A percentile compares a stretch with the other conserved stretches of the same genome.
These are phyloP conservation scores for Populus tremula DNA, from an alignment of 345 rosid species.

Conservation along the genomic window DNA sequence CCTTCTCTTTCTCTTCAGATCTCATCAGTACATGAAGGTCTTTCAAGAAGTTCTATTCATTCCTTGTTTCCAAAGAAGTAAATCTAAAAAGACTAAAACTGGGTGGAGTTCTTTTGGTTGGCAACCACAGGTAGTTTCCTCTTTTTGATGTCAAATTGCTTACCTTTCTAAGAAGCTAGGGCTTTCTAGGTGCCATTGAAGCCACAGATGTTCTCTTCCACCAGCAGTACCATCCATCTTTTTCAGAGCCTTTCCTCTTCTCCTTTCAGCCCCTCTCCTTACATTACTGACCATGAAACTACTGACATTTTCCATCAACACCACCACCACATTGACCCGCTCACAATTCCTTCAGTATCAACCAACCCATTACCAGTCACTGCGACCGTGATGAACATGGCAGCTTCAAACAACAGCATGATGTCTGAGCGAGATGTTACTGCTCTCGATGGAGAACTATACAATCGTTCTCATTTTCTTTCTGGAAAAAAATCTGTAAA, in stretches of 20 bases:
- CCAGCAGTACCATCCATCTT: slow-evolving; percentile 6
- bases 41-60: not conserved
- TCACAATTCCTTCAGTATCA: slow-evolving; percentile 10
- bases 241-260: slow-evolving; percentile 17
- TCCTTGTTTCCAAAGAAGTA: not conserved
- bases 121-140: not conserved
- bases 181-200: not conserved
- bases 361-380: slow-evolving; percentile 6
- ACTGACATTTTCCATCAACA: slow-evolving; percentile 11
- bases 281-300: slow-evolving; percentile 9
- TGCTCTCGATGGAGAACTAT: not conserved
- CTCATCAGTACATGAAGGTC: not conserved
- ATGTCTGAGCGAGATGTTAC: not conserved
- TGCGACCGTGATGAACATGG: slow-evolving; percentile 16
- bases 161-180: slow-evolving; percentile 3
- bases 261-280: slow-evolving; percentile 8
- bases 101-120: slow-evolving; percentile 8
- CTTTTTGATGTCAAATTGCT: not conserved
- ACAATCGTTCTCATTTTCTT: not conserved
- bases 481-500: slow-evolving; percentile 31
- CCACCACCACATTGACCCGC: slow-evolving; percentile 16
- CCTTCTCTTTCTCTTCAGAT: too few relatives aligned
- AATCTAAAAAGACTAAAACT: not conserved
- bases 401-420: slow-evolving; percentile 13
- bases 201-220: slow-evolving; percentile 30